Evolutionary conservation across 176 grass and related monocot genomes (phyloP).

Genomic region (Ensete glaucum): DNA sequence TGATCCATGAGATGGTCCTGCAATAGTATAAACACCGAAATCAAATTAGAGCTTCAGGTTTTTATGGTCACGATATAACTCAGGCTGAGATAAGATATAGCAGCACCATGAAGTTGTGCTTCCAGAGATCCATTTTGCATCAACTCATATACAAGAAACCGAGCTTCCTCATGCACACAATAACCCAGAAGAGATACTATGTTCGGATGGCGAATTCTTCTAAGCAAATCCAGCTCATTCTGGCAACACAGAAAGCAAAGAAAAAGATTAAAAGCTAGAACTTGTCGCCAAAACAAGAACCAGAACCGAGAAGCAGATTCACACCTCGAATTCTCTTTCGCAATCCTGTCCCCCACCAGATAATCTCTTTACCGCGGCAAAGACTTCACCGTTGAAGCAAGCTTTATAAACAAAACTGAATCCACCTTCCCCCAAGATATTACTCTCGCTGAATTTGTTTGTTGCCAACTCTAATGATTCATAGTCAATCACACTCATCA

Average conservation of each 20-base stretch:
- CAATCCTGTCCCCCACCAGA: constrained; percentile 45
- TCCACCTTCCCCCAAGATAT: constrained; percentile 69
- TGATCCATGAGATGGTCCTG: constrained; percentile 89
- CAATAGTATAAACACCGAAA: constrained; percentile 13
- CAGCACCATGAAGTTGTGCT: constrained; percentile 72
- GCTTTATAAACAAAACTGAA: constrained; percentile 79
- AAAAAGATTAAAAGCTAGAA: not conserved
- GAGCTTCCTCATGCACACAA: constrained; percentile 56
- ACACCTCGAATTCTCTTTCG: constrained; percentile 86
- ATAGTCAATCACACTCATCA: constrained; percentile 70
- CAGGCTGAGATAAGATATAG: constrained; percentile 8
- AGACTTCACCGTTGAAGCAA: constrained; percentile 45
- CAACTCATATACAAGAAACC: constrained; percentile 84
- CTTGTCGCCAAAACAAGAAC: not conserved
- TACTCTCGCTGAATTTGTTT: constrained; percentile 57
- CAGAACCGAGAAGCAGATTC: not conserved
- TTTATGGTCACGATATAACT: not conserved
- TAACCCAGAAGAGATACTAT: constrained; percentile 89
- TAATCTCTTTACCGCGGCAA: constrained; percentile 67
- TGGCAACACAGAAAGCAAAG: constrained; percentile 33
- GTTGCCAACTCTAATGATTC: constrained; percentile 53
- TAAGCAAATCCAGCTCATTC: constrained; percentile 95
- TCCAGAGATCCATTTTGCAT: constrained; percentile 96
- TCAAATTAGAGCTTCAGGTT: constrained; percentile 25
- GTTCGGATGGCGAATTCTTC: constrained; percentile 86